phyloP scores from a whole-genome alignment of 2,329 filamentous ascomycete species.

The Paecilomyces formosus region DNA sequence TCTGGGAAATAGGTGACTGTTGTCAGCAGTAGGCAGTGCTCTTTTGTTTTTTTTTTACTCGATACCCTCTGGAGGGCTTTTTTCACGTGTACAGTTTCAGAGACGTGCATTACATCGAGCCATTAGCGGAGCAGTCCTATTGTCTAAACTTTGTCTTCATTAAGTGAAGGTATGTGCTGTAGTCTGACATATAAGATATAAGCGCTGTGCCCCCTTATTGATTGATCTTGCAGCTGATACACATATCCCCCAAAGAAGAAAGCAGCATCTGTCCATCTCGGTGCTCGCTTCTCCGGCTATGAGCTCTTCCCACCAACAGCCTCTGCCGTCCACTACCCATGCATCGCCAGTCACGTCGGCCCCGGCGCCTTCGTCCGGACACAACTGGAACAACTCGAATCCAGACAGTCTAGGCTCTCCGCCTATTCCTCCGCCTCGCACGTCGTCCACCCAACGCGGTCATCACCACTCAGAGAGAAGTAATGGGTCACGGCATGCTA shows the following conservation, averaged over 20 bases:
- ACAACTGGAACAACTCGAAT: conserved; percentile 23
- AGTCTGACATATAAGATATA: too few species aligned
- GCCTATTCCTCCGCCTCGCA: conserved; percentile 65
- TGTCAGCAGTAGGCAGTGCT: conserved; percentile 1
- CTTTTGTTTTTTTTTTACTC: neutral
- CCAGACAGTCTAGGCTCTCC: conserved; percentile 51
- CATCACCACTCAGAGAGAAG: conserved; percentile 28
- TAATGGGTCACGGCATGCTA: conserved; percentile 34
- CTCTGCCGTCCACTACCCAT: conserved; percentile 34
- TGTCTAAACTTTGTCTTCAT: conserved; percentile 14
- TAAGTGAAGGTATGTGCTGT: conserved; percentile 41
- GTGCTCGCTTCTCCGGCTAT: conserved; percentile 31
- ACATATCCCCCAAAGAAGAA: conserved; percentile 14
- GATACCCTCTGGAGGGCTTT: conserved; percentile 14
- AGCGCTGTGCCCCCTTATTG: neutral
- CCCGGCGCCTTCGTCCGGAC: conserved; percentile 17
- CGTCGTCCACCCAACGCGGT: conserved; percentile 63
- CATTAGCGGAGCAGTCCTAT: conserved; percentile 13
- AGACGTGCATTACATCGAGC: conserved; percentile 12
- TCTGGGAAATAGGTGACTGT: conserved; percentile 8
- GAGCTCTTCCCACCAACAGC: conserved; percentile 38
- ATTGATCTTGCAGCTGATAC: conserved; percentile 10
- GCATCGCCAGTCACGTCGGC: conserved; percentile 33
- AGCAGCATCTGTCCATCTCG: conserved; percentile 23
- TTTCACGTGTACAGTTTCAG: conserved; percentile 13